Percentiles rank a stretch among this genome's conserved stretches.
Evolutionary conservation across 345 rosid species (phyloP).

Genomic region (Turritis glabra): DNA sequence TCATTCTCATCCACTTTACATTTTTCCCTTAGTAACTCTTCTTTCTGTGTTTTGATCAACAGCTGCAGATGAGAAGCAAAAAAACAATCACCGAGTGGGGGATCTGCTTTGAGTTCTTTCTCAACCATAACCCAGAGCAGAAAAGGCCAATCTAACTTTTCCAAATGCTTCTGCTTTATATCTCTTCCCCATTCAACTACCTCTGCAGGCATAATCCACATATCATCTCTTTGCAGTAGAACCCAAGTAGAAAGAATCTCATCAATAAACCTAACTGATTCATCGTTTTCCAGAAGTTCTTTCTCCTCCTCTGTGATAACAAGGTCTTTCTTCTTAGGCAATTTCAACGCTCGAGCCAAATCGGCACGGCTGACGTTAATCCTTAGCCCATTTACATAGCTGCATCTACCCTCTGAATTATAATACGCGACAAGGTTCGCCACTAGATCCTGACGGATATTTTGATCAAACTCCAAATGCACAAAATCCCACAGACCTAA

Average conservation of each 20-base stretch:
- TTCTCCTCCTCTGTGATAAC: conserved; percentile 34
- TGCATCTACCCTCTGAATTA: conserved; percentile 39
- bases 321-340: conserved; percentile 55
- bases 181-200: conserved; percentile 43
- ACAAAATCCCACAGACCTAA: conserved; percentile 88
- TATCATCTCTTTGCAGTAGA: conserved; percentile 67
- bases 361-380: conserved; percentile 70
- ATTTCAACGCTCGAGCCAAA: conserved; percentile 72
- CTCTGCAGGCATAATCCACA: conserved; percentile 73
- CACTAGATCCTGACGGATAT: conserved; percentile 56
- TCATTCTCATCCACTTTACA: not conserved
- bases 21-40: conserved; percentile 22
- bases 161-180: conserved; percentile 64
- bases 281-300: conserved; percentile 49
- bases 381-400: conserved; percentile 63
- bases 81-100: conserved; percentile 60
- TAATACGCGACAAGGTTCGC: conserved; percentile 64
- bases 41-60: conserved; percentile 50
- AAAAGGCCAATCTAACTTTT: conserved; percentile 74
- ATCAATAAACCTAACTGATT: conserved; percentile 50
- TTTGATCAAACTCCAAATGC: conserved; percentile 59
- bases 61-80: conserved; percentile 88
- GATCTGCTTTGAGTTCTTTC: conserved; percentile 58
- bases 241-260: conserved; percentile 70
- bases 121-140: conserved; percentile 90